These are phyloP conservation scores for Arthrinium puccinioides DNA, from an alignment of 2,329 filamentous ascomycete genomes.

Conservation along the genomic window DNA sequence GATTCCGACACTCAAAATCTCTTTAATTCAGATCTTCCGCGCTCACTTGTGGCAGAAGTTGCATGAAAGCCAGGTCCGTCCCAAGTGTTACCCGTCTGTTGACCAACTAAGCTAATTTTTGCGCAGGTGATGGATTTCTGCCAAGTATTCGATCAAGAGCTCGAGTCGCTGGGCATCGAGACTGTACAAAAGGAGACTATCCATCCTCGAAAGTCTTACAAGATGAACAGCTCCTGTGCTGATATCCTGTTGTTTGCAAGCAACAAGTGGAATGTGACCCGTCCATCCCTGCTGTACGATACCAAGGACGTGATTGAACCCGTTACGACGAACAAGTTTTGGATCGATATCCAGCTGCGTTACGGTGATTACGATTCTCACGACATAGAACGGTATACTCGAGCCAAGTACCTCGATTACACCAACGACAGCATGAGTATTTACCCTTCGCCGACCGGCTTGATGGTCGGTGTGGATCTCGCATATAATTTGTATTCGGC, in stretches of 20 bases:
- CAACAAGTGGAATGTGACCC: conserved; percentile 97
- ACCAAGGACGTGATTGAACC: conserved; percentile 93
- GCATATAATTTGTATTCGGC: conserved; percentile 98
- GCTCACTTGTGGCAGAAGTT: conserved; percentile 99
- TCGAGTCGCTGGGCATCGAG: conserved; percentile 93
- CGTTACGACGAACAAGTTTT: conserved; percentile 98
- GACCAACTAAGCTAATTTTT: no score
- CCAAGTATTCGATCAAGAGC: conserved; percentile 95
- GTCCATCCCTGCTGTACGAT: conserved; percentile 88
- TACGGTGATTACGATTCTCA: conserved; percentile 99
- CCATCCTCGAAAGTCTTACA: conserved; percentile 98
- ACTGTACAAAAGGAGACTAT: conserved; percentile 99
- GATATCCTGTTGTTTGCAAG: conserved; percentile 95
- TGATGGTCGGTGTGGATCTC: conserved; percentile 97
- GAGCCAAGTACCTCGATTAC: conserved; percentile 97
- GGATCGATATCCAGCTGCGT: conserved; percentile 92
- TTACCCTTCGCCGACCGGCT: conserved; percentile 90
- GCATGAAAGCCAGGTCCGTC: conserved; percentile 63
- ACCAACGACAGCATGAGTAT: conserved; percentile 98
- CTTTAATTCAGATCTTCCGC: conserved; percentile 97
- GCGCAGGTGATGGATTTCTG: conserved; percentile 98
- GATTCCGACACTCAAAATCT: conserved; percentile 96
- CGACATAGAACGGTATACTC: conserved; percentile 95
- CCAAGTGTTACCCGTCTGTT: no score
- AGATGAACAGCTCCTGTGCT: conserved; percentile 99